Base-by-base conservation (phyloP, 768 basidiomycete species). In the Dacryopinax primogenitus region DNA sequence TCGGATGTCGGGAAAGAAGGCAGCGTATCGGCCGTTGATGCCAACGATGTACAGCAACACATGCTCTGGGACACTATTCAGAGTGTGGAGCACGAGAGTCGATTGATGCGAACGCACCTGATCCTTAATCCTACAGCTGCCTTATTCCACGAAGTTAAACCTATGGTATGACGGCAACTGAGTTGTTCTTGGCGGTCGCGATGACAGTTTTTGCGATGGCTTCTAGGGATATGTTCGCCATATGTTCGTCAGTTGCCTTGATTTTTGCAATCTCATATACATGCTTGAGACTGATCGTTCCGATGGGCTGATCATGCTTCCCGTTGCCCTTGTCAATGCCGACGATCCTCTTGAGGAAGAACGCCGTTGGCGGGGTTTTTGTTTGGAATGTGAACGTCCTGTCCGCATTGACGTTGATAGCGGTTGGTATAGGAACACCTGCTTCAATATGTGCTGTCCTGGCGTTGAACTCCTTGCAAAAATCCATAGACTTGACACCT, bases 401-500 rank as follows among this genome's bases (percentile, higher is more conserved):
- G 80, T 99, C 96, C 64, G 95, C 90, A 71, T 91, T 86, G 66
- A 99, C 87, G 64, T 85, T 90, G 72, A 99, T 94, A 67, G 87
- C 77, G n/a, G 93, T 96, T 11, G 96, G 95, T 37, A 84, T 83
- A 6, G 96, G 95, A 11, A 88, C 83, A 35, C 91, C 91, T 18
- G 87, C 85, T 67, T 85, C 83, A 36, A 95, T 82, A 74, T 91
- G 87, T 33, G 90, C 87, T 21, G 95, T 97, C 68, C 87, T 86
- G n/a, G 95, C 94, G 73, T 99, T 99, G 79, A 98, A 99, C 75
- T 98, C 93, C 76, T 97, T 99, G 81, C 93, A 96, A 74, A 99
- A 99, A 78, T 99, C 96, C 89, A 98, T 98, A 30, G 93, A 92
- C 77, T 96, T 97, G 70, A 99, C 94, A 71, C 96, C 96, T 72